Evolutionary conservation across 2,329 filamentous ascomycete species (phyloP), one percentile per base, ranked within the genome.

Genomic region (Byssothecium circinans): DNA sequence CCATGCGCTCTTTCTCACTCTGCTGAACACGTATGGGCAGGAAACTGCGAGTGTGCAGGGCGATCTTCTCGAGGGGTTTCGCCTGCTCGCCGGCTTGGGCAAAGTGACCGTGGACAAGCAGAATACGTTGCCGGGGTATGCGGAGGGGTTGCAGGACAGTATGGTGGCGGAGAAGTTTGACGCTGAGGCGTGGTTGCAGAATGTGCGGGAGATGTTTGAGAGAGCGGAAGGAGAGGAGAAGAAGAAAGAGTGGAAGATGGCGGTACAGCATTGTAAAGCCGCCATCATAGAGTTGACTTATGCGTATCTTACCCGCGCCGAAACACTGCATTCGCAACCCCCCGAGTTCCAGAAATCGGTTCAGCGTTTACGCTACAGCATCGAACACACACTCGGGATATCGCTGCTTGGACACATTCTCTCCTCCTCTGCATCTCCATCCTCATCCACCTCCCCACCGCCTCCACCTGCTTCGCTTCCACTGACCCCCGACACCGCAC

Each of bases 41-140:
- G 52, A 58, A 5, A 30, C 59, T 1, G 56, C 63, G 1, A 47
- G 57, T 2, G 48, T 70, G 0, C 66, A 69, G 32, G 67, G 65
- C 20, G 67, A 70, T 41, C 40, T 69, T 2, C 55, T 69, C 12
- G 67, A 70, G 49, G 50, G 56, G 0, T 69, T 67, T 45, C 54
- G 67, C 12, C 42, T 65, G 2, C 50, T 70, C 2, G 53, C 53
- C 0, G 55, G 57, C 12, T 37, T 70, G 25, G 53, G 56, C 8
- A 42, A 30, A 12, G 67, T 61, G 4, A 52, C 47, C 0, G 46
- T 69, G 2, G 47, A 58, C 1, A 17, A 44, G 2, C 43, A 47
- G 15, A 50, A 66, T 27, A 40, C 67, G 8, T 50, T 69, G 0
- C 55, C 53, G 0, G 55, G 60, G 7, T 70, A 66, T 22, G 56